Evolutionary conservation across 2,329 filamentous ascomycete genomes (phyloP), one percentile per base, ranked within the genome.

Genomic region (Fusarium dlaminii): DNA sequence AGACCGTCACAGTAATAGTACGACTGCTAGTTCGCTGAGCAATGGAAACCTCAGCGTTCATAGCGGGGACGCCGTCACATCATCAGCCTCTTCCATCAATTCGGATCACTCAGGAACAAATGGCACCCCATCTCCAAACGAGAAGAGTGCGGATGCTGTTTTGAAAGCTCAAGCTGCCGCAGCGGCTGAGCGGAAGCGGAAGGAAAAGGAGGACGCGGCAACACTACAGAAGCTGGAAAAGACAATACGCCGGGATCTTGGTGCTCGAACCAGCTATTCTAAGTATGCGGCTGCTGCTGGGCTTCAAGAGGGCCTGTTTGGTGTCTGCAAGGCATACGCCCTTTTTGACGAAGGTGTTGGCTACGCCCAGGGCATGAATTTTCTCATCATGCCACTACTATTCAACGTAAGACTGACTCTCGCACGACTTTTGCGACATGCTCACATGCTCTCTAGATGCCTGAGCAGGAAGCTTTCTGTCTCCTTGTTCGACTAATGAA

Each of bases 351-450:
- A 98, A 79, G 93, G 88, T 13, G 96, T 99, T 40, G 96, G 96
- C 37, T 99, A 99, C 82, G 96, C 97, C 1, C 96, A 99, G 82
- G 96, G 96, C 80, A 98, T 99, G 93, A 99, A 98, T 81, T 99
- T 99, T 79, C 90, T 99, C 68, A 93, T 95, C 55, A 98, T 98
- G 95, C 96, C 97, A 30, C 83, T 99, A 24, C 86, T 99, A 3
- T 98, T 99, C 85, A 98, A 98, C 81, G 92, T 93, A 84, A 87
- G 91, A 65, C 24, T 24, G 11, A 18, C n/a, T 15, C 18, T 29
- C 5, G 5, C n/a, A 17, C 32, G 7, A 7, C 5, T 29, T 5
- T 36, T 17, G 15, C 24, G 27, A 36, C 30, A 63, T 60, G 36
- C 63, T 78, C 32, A 78, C 54, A 20, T 17, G 30, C 7, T 66